phyloP scores from a whole-genome alignment of 345 rosid genomes.

The Alliaria petiolata region DNA sequence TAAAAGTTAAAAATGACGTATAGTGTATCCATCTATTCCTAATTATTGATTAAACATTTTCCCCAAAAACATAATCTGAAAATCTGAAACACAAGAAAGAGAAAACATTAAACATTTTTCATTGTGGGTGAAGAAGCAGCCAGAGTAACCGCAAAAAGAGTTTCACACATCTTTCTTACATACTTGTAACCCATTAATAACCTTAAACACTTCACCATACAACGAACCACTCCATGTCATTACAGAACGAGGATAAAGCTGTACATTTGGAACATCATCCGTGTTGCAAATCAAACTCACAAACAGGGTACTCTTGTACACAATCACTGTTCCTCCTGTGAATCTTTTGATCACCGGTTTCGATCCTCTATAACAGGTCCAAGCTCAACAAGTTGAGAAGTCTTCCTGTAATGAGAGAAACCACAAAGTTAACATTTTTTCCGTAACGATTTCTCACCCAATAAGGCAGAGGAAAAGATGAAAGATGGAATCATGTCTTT shows the following conservation, averaged over 20 bases:
- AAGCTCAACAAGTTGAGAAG: conserved; percentile 67
- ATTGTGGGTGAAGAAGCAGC: neutral
- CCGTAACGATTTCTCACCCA: neutral
- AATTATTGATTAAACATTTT: conserved; percentile 79
- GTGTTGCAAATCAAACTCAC: conserved; percentile 81
- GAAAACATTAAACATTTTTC: neutral
- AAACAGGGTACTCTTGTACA: conserved; percentile 66
- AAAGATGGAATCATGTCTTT: neutral
- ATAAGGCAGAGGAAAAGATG: neutral
- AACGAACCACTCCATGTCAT: conserved; percentile 85
- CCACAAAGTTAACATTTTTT: neutral
- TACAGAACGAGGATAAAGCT: conserved; percentile 77
- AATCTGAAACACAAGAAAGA: neutral
- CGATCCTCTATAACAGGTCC: conserved; percentile 49
- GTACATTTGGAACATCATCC: conserved; percentile 59
- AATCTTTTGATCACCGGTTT: conserved; percentile 77
- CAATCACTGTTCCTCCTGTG: conserved; percentile 91
- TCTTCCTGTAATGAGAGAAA: conserved; percentile 45
- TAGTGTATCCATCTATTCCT: conserved; percentile 81
- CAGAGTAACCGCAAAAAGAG: neutral
- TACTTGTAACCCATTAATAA: conserved; percentile 56
- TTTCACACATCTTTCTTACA: conserved; percentile 69
- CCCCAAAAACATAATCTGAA: conserved; percentile 78
- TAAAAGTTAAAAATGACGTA: conserved; percentile 73
- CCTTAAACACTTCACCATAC: conserved; percentile 59